Evolutionary conservation across 192 early-diverging fungal genomes (phyloP), one percentile per base, ranked within the genome.

Genomic region (Coemansia guatemalensis): DNA sequence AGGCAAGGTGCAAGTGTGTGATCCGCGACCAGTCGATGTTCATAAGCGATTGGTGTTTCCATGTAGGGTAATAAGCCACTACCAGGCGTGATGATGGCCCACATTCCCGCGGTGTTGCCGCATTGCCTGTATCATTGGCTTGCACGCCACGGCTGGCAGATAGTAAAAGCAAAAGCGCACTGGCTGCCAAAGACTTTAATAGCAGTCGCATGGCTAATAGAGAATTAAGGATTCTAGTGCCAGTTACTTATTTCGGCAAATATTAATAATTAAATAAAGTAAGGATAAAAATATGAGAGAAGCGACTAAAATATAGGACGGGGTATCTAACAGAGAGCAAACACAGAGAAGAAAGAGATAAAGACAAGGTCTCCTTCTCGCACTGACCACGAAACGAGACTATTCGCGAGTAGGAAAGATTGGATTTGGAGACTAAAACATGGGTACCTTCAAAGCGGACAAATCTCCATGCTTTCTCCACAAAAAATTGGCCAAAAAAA

Each of bases 71-170:
- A 60, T 82, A 82, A 5, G 54, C 79, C 9, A 82, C 79, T 0
- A 82, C 68, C 65, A 75, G 75, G 56, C 73, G 73, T 56, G 73
- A 74, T 17, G 72, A 74, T 24, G 78, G 73, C 0, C 78, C 78
- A 54, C 74, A 76, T 0, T 44, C 53, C 3, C 27, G 12, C 7
- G 29, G 25, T 5, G 20, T n/a, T 9, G 54, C n/a, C 5, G 23
- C 24, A 14, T 41, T 17, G 8, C 20, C 25, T n/a, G 54, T 32
- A 2, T 48, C 2, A 27, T 17, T 7, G 3, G 33, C 26, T 26
- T 30, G 26, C 18, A 14, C 4, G 6, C 29, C 29, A 30, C 29
- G 6, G 6, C 56, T 39, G 18, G 35, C 1, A 14, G 33, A 26
- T 23, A 58, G 23, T 23, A 47, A 18, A 17, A 35, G 22, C 39